phyloP scores from a whole-genome alignment of 805 yeast genomes.

The Yamadazyma insecticola region DNA sequence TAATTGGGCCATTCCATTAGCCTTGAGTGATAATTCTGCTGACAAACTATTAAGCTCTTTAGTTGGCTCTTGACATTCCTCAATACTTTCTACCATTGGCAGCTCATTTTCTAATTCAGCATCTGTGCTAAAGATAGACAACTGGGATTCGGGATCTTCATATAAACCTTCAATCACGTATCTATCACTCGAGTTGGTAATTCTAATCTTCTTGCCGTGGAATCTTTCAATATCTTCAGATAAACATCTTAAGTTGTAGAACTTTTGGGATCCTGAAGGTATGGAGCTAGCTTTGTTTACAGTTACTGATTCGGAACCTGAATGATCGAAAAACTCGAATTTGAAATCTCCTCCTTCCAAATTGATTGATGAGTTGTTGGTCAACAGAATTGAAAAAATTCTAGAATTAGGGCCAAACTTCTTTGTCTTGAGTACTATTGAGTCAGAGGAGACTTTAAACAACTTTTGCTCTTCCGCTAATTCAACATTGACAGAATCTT shows the following conservation, averaged over 20 bases:
- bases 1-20: constrained; percentile 27
- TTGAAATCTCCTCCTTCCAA: constrained; percentile 25
- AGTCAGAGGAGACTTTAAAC: background rate
- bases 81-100: too few relatives aligned
- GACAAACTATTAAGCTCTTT: constrained; percentile 1
- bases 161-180: constrained; percentile 9
- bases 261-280: constrained; percentile 21
- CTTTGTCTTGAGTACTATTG: constrained; percentile 8
- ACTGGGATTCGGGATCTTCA: constrained; percentile 2
- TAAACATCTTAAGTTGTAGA: constrained; percentile 24
- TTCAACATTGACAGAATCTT: too few relatives aligned
- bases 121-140: background rate
- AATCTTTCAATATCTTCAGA: constrained; percentile 13
- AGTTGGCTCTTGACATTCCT: too few relatives aligned
- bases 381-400: constrained; percentile 19
- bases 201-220: constrained; percentile 15
- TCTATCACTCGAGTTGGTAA: constrained; percentile 13
- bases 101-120: too few relatives aligned
- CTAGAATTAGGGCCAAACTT: constrained; percentile 14
- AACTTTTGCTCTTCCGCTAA: too few relatives aligned
- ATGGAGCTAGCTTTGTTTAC: constrained; percentile 22
- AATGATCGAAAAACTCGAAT: constrained; percentile 21
- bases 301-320: constrained; percentile 10
- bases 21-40: constrained; percentile 25
- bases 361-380: constrained; percentile 15